These are phyloP conservation scores for Fallopia convolvulus DNA, from an alignment of 148 eudicot genomes.

Conservation along the genomic window DNA sequence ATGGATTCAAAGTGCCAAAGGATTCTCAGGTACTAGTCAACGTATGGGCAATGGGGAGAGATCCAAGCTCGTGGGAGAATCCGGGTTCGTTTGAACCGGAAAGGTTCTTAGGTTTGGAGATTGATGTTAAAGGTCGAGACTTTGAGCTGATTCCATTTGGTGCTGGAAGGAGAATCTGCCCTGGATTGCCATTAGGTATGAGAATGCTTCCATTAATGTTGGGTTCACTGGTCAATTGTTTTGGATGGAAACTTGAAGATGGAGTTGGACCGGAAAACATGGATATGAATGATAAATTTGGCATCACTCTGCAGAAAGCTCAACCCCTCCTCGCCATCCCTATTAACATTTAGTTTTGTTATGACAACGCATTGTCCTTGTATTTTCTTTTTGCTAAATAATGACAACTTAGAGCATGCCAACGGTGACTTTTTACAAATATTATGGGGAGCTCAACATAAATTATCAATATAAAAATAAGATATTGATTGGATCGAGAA, in stretches of 20 bases:
- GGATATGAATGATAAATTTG: slow-evolving; percentile 29
- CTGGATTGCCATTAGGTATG: slow-evolving; percentile 32
- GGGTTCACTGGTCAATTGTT: slow-evolving; percentile 23
- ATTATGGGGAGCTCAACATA: too few species aligned
- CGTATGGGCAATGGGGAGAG: slow-evolving; percentile 39
- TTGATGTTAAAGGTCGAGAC: slow-evolving; percentile 27
- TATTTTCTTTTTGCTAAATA: too few species aligned
- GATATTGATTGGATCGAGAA: too few species aligned
- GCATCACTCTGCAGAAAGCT: slow-evolving; percentile 23
- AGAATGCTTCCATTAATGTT: slow-evolving; percentile 27
- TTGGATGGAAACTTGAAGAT: slow-evolving; percentile 29
- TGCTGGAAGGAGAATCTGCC: slow-evolving; percentile 22
- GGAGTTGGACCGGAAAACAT: slow-evolving; percentile 18
- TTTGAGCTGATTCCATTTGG: slow-evolving; percentile 7
- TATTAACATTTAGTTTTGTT: neutral
- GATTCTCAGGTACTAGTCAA: slow-evolving; percentile 32
- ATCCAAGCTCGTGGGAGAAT: slow-evolving; percentile 20
- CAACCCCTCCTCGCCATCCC: slow-evolving; percentile 21
- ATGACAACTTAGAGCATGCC: too few species aligned
- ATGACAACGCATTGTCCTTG: too few species aligned
- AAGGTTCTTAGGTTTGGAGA: slow-evolving; percentile 26
- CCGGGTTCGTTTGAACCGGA: slow-evolving; percentile 29
- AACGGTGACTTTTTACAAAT: too few species aligned
- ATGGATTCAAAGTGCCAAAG: slow-evolving; percentile 22
- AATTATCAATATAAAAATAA: too few species aligned